Base-by-base conservation (phyloP, 441 rosid genomes). In the Croton setiger region DNA sequence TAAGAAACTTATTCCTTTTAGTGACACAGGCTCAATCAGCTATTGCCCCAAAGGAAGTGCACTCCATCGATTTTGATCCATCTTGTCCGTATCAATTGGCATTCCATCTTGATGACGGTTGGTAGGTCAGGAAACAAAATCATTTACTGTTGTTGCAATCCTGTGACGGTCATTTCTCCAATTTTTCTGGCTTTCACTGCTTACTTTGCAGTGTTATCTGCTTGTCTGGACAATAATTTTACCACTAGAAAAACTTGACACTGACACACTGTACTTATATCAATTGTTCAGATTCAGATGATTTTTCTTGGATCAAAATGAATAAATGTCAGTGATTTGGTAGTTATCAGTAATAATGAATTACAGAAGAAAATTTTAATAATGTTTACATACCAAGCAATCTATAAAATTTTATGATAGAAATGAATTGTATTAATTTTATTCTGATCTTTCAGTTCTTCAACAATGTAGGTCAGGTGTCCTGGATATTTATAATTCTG, bases 91-190 rank as follows among this genome's bases (percentile, higher is more conserved):
- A 87, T 76, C 98, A 89, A 75, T 66, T 95, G 70, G 97, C 92
- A 39, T 95, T 95, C 80, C 99, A 95, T 83, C 95, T 90, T 51
- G 91, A 90, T 68, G 90, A 89, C 82, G 98, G 98, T 69, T 95
- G 98, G 99, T 92, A 82, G 44, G 96, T 81, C 64, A 47, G 67
- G 44, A 63, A 59, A 76, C 17, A 58, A 59, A 64, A 63, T 20
- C 33, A 48, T 63, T 66, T 66, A 43, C 59, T 45, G 4, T 59
- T 31, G 5, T 55, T 18, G n/a, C 23, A 8, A 39, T 43, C n/a
- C 27, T 55, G 52, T 44, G 17, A 7, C 27, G 4, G 53, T 17
- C 0, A 52, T 51, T 4, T 15, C 3, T 31, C 14, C n/a, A 21
- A 23, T 52, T 17, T 53, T 66, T 15, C 51, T 57, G 41, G 10